Percentiles rank a stretch among this genome's conserved stretches.
phyloP scores from a whole-genome alignment of 2,329 filamentous ascomycete species.

The Rasamsonia emersonii region DNA sequence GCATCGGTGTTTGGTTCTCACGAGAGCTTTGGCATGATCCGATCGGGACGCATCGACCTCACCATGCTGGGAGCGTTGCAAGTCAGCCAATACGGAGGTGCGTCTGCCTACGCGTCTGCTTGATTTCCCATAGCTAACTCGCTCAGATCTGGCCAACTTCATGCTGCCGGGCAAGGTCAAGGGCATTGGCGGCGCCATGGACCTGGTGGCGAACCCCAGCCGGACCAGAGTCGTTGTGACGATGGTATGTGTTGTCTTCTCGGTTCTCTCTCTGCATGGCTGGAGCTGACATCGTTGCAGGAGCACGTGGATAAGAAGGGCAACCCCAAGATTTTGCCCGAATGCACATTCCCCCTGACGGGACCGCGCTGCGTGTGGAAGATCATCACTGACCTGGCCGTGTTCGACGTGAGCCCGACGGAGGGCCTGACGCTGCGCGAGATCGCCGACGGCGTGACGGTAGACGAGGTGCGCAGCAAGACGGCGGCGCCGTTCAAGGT shows the following conservation, averaged over 20 bases:
- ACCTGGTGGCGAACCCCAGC: constrained; percentile 58
- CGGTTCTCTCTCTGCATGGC: no score
- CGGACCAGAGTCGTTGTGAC: constrained; percentile 63
- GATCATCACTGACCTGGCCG: constrained; percentile 64
- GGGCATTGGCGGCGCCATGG: constrained; percentile 71
- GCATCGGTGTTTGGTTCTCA: constrained; percentile 70
- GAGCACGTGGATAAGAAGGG: constrained; percentile 65
- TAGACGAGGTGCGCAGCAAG: constrained; percentile 62
- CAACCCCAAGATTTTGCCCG: constrained; percentile 54
- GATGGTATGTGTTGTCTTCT: no score
- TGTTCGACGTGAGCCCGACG: constrained; percentile 64
- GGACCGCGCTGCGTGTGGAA: constrained; percentile 58
- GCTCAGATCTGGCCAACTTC: constrained; percentile 70
- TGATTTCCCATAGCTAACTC: constrained; percentile 5
- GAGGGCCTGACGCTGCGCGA: constrained; percentile 52
- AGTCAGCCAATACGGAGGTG: constrained; percentile 60
- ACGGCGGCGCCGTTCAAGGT: constrained; percentile 62
- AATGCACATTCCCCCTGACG: constrained; percentile 57
- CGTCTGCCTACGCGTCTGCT: constrained; percentile 3
- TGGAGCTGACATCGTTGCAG: no score
- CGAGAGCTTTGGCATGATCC: constrained; percentile 83
- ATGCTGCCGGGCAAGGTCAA: constrained; percentile 80
- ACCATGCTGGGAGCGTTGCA: constrained; percentile 78
- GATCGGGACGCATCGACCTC: constrained; percentile 73
- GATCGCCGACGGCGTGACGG: constrained; percentile 58